phyloP scores from a whole-genome alignment of 108 stramenopile species.

The Pseudonitzschia pungens region DNA sequence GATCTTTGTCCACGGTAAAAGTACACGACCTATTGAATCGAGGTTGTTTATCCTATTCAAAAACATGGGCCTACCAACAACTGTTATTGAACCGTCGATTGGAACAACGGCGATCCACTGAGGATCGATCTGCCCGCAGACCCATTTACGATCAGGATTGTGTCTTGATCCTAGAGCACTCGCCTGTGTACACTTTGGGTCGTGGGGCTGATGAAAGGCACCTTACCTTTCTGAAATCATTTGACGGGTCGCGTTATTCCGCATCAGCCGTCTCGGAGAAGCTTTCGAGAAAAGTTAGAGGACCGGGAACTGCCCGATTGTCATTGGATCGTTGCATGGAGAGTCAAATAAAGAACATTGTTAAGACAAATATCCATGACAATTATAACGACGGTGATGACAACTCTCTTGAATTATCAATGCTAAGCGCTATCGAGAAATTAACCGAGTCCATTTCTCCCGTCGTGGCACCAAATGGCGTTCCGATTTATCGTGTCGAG shows the following conservation, averaged over 20 bases:
- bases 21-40: conserved; percentile 22
- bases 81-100: conserved; percentile 55
- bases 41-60: conserved; percentile 49
- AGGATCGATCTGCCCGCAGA: not conserved
- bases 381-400: not conserved
- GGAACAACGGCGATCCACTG: conserved; percentile 8
- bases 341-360: not conserved
- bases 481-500: conserved; percentile 86
- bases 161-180: conserved; percentile 92
- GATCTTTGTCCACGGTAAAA: no score
- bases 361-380: not conserved
- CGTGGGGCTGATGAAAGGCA: conserved; percentile 83
- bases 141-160: conserved; percentile 39
- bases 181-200: conserved; percentile 96
- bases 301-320: conserved; percentile 51
- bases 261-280: not conserved
- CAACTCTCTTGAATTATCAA: not conserved
- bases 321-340: conserved; percentile 37
- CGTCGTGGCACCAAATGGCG: conserved; percentile 70
- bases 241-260: conserved; percentile 2
- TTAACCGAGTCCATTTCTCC: conserved; percentile 42
- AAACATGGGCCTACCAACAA: conserved; percentile 79
- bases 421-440: conserved; percentile 20
- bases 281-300: conserved; percentile 43
- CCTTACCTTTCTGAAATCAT: conserved; percentile 58